These are phyloP conservation scores for Ophiostoma perfectum DNA, from an alignment of 2,329 filamentous ascomycete species.

Conservation along the genomic window DNA sequence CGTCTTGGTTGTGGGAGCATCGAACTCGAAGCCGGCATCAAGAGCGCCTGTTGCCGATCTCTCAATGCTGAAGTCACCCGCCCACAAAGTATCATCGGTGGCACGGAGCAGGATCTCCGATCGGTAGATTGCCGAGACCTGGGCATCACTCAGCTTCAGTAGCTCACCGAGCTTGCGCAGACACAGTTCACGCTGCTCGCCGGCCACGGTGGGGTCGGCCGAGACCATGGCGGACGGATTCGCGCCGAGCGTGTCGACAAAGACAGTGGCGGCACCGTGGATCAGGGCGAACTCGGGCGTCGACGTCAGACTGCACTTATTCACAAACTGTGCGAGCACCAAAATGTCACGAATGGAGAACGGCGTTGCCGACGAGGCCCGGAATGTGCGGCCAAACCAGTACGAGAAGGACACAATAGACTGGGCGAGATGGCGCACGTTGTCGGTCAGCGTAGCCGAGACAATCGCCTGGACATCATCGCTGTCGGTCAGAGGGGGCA, in stretches of 20 bases:
- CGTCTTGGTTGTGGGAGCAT: conserved; percentile 80
- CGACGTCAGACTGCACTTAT: conserved; percentile 48
- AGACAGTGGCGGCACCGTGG: conserved; percentile 91
- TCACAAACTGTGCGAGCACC: conserved; percentile 90
- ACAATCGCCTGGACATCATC: conserved; percentile 88
- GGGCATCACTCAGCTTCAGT: conserved; percentile 43
- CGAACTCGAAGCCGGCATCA: conserved; percentile 65
- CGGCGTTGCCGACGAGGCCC: conserved; percentile 64
- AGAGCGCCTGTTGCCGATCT: conserved; percentile 43
- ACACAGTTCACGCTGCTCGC: conserved; percentile 64
- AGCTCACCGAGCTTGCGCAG: conserved; percentile 65
- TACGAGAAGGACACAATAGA: conserved; percentile 80
- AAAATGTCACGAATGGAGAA: conserved; percentile 91
- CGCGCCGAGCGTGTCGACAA: conserved; percentile 89
- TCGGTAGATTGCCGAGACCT: conserved; percentile 62
- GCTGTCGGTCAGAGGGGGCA: conserved; percentile 76
- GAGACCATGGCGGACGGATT: conserved; percentile 86
- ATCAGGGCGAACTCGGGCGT: conserved; percentile 45
- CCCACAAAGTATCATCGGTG: conserved; percentile 49
- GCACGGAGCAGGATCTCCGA: conserved; percentile 55
- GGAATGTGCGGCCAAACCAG: conserved; percentile 85
- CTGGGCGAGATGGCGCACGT: conserved; percentile 45
- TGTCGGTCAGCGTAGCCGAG: conserved; percentile 60
- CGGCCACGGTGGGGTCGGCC: conserved; percentile 61
- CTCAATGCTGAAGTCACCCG: conserved; percentile 69